Conservation (phyloP, 148 eudicot genomes). For the Cornus controversa region DNA sequence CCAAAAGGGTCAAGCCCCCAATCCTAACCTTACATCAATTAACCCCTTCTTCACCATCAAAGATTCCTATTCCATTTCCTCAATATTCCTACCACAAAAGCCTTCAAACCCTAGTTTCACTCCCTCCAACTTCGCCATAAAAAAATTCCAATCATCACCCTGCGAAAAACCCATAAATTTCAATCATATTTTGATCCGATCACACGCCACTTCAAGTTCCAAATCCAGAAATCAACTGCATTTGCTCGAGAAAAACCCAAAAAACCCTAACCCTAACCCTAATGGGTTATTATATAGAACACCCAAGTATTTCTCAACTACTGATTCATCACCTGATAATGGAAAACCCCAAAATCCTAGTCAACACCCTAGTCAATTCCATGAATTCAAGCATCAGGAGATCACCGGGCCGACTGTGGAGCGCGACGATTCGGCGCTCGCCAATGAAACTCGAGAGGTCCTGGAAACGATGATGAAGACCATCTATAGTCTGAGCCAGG, state of each 20-base stretch:
- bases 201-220: conserved; percentile 5
- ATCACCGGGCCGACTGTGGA: conserved; percentile 86
- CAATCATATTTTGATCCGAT: conserved; percentile 10
- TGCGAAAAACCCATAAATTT: conserved; percentile 11
- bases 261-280: conserved; percentile 13
- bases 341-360: conserved; percentile 24
- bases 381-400: conserved; percentile 69
- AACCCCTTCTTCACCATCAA: background rate
- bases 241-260: background rate
- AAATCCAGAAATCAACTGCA: background rate
- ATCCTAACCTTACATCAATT: background rate
- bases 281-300: background rate
- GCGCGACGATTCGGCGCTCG: conserved; percentile 57
- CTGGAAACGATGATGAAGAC: conserved; percentile 42
- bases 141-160: conserved; percentile 4
- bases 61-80: background rate
- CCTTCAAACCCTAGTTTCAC: conserved; percentile 7
- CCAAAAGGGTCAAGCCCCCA: background rate
- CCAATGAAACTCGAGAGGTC: conserved; percentile 46
- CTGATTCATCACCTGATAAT: conserved; percentile 15
- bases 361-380: conserved; percentile 29
- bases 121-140: background rate
- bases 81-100: background rate
- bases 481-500: conserved; percentile 28
- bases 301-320: conserved; percentile 30